Evolutionary conservation across 768 basidiomycete species (phyloP), one percentile per base, ranked within the genome.

Genomic region (Leccinum barrowsii): DNA sequence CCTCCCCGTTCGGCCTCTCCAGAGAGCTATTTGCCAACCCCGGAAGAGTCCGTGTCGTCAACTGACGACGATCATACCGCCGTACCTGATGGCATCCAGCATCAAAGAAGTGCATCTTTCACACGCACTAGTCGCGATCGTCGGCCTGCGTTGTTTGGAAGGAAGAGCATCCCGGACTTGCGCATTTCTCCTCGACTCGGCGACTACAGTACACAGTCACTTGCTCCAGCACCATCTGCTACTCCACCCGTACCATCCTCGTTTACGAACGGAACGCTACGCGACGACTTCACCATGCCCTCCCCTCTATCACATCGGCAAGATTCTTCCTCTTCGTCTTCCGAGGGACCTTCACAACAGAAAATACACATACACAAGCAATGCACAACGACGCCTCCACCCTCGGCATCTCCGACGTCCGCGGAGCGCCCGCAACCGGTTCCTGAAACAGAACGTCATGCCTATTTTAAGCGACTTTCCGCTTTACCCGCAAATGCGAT

Each of bases 391-490:
- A 76, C 76, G 21, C 67, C 69, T 22, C 66, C 73, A 57, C 63
- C 70, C 54, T 67, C 63, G 62, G 69, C 75, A 28, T 78, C 82
- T 7, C 80, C 81, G 30, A 72, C 77, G 3, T 66, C 72, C 21
- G 61, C 69, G 7, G 76, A 75, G 44, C 67, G 63, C 44, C 54
- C 64, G 6, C 77, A 75, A 46, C 72, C 78, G 1, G 76, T 81
- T 3, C 82, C 84, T 19, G 85, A 92, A 44, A 81, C 83, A 4
- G 92, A 95, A 67, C 85, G 91, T 22, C 90, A 93, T 66, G 90
- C 92, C 2, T 98, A 99, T 74, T 99, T 99, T 75, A 87, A 89
- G 37, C 86, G 94, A n/a, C 78, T 96, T 22, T 94, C 93, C 2
- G 85, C 87, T 32, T 75, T 93, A 5, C 89, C 89, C 2, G 74